Conservation (phyloP, 345 rosid species). For the Eucalyptus pauciflora region DNA sequence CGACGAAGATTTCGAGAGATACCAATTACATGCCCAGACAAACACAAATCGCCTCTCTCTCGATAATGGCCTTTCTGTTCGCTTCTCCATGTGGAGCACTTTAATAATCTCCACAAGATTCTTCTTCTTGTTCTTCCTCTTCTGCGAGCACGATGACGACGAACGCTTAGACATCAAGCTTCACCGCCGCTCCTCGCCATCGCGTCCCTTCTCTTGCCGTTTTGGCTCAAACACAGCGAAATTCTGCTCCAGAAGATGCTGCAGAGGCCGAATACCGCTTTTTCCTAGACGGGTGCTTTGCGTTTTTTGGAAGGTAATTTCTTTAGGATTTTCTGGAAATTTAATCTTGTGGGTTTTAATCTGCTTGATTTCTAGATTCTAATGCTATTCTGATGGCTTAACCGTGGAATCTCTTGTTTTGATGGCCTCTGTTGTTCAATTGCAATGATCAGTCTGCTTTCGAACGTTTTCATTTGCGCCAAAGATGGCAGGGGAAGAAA, state of each 20-base stretch:
- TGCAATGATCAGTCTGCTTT: neutral
- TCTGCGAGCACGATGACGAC: neutral
- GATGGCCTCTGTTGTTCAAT: neutral
- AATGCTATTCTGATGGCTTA: neutral
- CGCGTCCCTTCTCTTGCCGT: neutral
- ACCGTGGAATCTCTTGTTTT: neutral
- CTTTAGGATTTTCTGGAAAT: neutral
- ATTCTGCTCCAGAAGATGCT: neutral
- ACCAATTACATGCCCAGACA: neutral
- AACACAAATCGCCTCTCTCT: neutral
- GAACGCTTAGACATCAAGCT: neutral
- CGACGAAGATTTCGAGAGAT: neutral
- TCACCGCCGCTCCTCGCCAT: neutral
- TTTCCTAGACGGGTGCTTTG: neutral
- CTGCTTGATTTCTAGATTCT: neutral
- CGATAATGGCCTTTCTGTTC: neutral
- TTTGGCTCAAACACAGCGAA: neutral
- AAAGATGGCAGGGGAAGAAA: neutral
- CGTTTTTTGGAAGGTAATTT: neutral
- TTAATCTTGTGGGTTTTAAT: neutral
- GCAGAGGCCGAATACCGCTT: neutral
- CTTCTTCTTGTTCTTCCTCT: neutral
- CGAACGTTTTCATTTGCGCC: neutral
- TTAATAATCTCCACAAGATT: fast-evolving
- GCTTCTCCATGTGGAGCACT: neutral